Evolutionary conservation across 179 eudicot genomes (phyloP).

Genomic region (Drosera spatulata): DNA sequence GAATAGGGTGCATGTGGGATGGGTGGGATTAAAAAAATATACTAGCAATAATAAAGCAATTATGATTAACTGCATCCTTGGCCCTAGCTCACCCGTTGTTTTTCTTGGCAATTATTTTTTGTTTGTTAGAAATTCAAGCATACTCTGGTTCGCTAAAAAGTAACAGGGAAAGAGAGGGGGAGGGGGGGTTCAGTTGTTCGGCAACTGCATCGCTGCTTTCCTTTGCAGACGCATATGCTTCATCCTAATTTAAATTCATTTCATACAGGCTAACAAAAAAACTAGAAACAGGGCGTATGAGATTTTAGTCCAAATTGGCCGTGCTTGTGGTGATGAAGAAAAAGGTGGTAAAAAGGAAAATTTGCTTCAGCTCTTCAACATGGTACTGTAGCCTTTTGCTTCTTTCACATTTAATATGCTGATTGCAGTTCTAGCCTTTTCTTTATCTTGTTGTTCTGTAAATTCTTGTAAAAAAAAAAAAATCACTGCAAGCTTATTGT

Average conservation of each 20-base stretch:
- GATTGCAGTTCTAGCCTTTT: background rate
- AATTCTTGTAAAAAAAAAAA: no score
- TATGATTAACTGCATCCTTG: no score
- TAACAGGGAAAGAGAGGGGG: conserved; percentile 75
- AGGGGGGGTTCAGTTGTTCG: conserved; percentile 47
- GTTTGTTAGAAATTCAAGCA: no score
- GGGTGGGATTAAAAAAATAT: no score
- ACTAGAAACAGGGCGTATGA: conserved; percentile 95
- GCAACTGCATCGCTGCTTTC: background rate
- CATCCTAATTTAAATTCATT: background rate
- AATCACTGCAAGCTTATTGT: background rate
- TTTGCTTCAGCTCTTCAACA: conserved; percentile 59
- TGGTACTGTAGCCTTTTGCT: conserved; percentile 31
- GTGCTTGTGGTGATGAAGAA: conserved; percentile 75
- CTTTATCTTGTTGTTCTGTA: background rate
- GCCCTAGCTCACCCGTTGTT: no score
- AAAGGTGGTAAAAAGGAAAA: conserved; percentile 57
- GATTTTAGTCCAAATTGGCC: conserved; percentile 87
- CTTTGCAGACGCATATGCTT: background rate
- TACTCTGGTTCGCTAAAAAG: no score
- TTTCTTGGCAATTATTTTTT: no score
- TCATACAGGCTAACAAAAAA: conserved; percentile 73
- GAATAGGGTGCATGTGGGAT: no score
- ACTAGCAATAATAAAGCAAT: no score
- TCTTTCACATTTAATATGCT: background rate